Percentiles rank a stretch among this genome's conserved stretches.
phyloP scores from a whole-genome alignment of 441 rosid genomes.

The Raphanus hybrid region DNA sequence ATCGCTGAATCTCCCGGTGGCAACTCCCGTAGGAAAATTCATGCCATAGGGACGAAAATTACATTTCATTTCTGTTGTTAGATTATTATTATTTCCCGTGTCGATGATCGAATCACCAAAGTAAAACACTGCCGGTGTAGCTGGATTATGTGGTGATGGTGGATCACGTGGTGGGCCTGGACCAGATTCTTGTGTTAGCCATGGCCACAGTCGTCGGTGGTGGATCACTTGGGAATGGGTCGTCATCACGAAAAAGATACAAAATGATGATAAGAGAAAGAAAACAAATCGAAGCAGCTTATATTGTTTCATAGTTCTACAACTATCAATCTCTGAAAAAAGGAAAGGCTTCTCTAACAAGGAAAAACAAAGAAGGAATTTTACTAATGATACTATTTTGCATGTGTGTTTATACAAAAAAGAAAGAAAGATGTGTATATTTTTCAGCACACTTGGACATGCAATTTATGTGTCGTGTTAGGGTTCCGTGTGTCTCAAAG shows the following conservation, averaged over 20 bases:
- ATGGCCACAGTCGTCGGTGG: constrained; percentile 34
- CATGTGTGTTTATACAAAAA: constrained; percentile 12
- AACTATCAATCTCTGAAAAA: background rate
- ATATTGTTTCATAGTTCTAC: constrained; percentile 18
- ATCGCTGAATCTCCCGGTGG: constrained; percentile 62
- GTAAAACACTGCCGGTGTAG: constrained; percentile 49
- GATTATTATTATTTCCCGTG: constrained; percentile 42
- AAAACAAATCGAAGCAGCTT: constrained; percentile 10
- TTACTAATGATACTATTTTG: background rate
- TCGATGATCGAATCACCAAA: constrained; percentile 64
- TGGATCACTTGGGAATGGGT: constrained; percentile 33
- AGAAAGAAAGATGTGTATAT: background rate
- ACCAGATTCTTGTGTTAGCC: constrained; percentile 33
- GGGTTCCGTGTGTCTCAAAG: constrained; percentile 16
- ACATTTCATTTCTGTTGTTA: constrained; percentile 13
- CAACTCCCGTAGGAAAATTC: constrained; percentile 45
- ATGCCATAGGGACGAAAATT: constrained; percentile 55
- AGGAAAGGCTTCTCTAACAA: background rate
- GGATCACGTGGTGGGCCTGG: constrained; percentile 15
- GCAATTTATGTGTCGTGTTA: constrained; percentile 9
- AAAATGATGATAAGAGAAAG: constrained; percentile 15
- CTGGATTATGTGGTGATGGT: constrained; percentile 32
- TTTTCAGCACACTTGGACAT: constrained; percentile 18
- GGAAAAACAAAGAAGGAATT: background rate
- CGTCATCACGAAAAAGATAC: constrained; percentile 18